Evolutionary conservation across 495 filamentous ascomycete species (phyloP).

Genomic region (Parmelia sp.): DNA sequence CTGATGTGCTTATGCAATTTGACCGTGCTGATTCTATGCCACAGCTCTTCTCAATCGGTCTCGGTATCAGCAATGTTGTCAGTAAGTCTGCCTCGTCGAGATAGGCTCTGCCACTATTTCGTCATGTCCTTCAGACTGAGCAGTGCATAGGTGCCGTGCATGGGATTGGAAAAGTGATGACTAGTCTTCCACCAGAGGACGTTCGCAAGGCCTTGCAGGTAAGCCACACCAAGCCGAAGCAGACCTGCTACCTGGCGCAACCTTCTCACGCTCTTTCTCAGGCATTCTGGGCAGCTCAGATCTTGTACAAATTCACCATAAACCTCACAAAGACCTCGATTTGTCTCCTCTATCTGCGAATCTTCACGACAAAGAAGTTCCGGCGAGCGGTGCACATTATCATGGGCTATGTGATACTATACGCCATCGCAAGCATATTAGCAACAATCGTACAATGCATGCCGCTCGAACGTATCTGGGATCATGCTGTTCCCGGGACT

Average conservation of each 20-base stretch:
- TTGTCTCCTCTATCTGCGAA: constrained; percentile 34
- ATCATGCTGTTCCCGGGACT: constrained; percentile 29
- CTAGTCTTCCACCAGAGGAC: constrained; percentile 15
- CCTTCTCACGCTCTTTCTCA: constrained; percentile 13
- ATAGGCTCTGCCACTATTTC: neutral
- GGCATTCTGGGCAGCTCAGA: constrained; percentile 35
- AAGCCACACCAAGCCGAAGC: neutral
- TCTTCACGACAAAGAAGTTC: constrained; percentile 33
- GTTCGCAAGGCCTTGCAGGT: constrained; percentile 16
- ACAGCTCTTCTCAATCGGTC: constrained; percentile 17
- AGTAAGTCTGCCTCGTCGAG: constrained; percentile 5
- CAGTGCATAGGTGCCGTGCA: constrained; percentile 15
- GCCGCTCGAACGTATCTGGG: constrained; percentile 40
- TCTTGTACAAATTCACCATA: constrained; percentile 36
- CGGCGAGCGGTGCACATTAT: constrained; percentile 31
- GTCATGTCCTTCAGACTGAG: constrained; percentile 8
- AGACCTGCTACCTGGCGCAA: neutral
- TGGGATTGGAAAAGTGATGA: constrained; percentile 20
- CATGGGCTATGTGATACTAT: constrained; percentile 34
- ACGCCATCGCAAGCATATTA: constrained; percentile 39
- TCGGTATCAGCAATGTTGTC: constrained; percentile 21
- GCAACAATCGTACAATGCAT: constrained; percentile 42
- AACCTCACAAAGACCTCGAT: constrained; percentile 35
- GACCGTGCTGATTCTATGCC: neutral
- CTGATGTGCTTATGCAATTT: neutral